These are phyloP conservation scores for Sugiyamaella japonica DNA, from an alignment of 1,139 yeast genomes.

Conservation along the genomic window DNA sequence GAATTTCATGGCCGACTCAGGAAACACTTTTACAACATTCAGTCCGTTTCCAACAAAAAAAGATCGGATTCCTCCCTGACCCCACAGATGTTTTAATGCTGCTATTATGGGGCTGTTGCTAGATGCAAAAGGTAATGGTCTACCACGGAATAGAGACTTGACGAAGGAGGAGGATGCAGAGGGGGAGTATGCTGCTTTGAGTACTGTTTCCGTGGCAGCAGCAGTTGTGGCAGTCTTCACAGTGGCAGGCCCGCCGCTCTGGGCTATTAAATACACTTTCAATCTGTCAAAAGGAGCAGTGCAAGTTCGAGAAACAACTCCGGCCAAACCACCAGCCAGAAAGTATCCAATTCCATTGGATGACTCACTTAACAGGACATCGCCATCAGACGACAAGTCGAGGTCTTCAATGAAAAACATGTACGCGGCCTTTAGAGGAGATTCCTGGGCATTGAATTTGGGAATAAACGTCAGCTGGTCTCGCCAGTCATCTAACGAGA, in stretches of 20 bases:
- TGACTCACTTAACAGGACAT: conserved; percentile 78
- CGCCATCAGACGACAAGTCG: conserved; percentile 87
- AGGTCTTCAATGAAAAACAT: conserved; percentile 76
- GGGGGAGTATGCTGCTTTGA: conserved; percentile 6
- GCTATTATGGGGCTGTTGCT: conserved; percentile 36
- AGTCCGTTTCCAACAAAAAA: conserved; percentile 95
- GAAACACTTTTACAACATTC: conserved; percentile 90
- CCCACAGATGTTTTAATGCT: conserved; percentile 80
- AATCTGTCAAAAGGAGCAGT: conserved; percentile 97
- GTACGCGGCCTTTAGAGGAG: conserved; percentile 78
- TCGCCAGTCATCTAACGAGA: conserved; percentile 84
- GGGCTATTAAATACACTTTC: conserved; percentile 88
- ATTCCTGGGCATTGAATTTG: conserved; percentile 53
- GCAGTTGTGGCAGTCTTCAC: conserved; percentile 30
- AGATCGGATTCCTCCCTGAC: conserved; percentile 82
- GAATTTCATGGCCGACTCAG: conserved; percentile 96
- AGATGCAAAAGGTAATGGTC: conserved; percentile 2
- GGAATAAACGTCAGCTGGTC: conserved; percentile 83
- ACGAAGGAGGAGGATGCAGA: conserved; percentile 6
- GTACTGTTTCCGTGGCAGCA: conserved; percentile 29
- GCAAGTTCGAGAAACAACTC: conserved; percentile 94
- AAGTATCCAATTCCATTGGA: conserved; percentile 86
- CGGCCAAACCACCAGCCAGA: conserved; percentile 92
- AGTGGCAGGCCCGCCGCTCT: conserved; percentile 56
- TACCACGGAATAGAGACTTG: conserved; percentile 15